Evolutionary conservation across 306 rosid species (phyloP).

Genomic region (Prunus mongolica): DNA sequence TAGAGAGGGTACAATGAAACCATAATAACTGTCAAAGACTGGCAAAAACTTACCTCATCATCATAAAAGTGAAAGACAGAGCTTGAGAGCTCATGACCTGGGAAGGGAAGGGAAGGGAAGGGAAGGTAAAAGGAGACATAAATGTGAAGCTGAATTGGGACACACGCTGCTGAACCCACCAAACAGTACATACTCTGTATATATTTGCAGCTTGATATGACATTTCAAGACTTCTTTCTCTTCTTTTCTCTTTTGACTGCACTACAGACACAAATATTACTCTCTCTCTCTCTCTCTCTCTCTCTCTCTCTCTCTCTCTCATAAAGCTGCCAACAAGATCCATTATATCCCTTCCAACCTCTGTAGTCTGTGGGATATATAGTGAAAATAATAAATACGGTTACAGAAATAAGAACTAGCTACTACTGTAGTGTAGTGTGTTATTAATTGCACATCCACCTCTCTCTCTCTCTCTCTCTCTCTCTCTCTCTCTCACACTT

Average conservation of each 20-base stretch:
- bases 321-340: slow-evolving; percentile 56
- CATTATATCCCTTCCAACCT: slow-evolving; percentile 32
- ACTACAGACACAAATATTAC: background rate
- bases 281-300: slow-evolving; percentile 2
- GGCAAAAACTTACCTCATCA: background rate
- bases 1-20: background rate
- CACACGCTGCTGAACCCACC: slow-evolving; percentile 24
- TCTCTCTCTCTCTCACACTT: background rate
- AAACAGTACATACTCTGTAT: slow-evolving; percentile 41
- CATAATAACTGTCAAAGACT: slow-evolving; percentile 4
- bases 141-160: slow-evolving; percentile 23
- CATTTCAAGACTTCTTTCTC: slow-evolving; percentile 31
- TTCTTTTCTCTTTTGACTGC: background rate
- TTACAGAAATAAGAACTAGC: background rate
- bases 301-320: slow-evolving; percentile 1
- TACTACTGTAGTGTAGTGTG: background rate
- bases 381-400: background rate
- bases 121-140: background rate
- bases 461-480: background rate
- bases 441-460: slow-evolving; percentile 18
- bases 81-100: background rate
- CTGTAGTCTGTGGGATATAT: background rate
- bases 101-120: background rate
- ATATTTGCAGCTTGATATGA: slow-evolving; percentile 55
- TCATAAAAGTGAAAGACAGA: slow-evolving; percentile 1